Evolutionary conservation across 2,329 filamentous ascomycete species (phyloP).

Genomic region (Beauveria brongniartii): DNA sequence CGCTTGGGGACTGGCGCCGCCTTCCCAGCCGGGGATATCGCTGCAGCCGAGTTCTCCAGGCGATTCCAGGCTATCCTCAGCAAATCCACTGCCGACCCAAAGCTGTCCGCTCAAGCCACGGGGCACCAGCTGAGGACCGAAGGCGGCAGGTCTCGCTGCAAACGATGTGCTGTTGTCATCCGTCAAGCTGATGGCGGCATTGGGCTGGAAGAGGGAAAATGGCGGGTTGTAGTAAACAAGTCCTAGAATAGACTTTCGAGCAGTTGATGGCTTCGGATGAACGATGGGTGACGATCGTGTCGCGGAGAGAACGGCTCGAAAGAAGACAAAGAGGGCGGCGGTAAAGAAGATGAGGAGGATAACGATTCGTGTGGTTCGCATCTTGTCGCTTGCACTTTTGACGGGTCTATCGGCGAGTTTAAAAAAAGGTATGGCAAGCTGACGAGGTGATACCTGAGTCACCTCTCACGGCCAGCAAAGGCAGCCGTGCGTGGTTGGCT

Average conservation of each 20-base stretch:
- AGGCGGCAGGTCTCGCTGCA: conserved; percentile 83
- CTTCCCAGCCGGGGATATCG: conserved; percentile 83
- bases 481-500: background rate
- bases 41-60: conserved; percentile 91
- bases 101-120: conserved; percentile 79
- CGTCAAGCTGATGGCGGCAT: conserved; percentile 90
- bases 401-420: background rate
- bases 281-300: background rate
- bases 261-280: background rate
- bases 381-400: conserved; percentile 24
- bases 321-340: conserved; percentile 47
- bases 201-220: conserved; percentile 86
- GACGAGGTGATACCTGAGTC: conserved; percentile 9
- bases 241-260: conserved; percentile 23
- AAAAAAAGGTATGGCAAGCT: background rate
- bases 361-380: conserved; percentile 47
- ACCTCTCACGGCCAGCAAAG: conserved; percentile 10
- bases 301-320: conserved; percentile 39
- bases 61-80: conserved; percentile 62
- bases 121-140: conserved; percentile 69
- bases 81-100: conserved; percentile 90
- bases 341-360: conserved; percentile 46
- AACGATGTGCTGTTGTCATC: conserved; percentile 99
- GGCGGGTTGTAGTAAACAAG: conserved; percentile 67
- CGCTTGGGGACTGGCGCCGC: conserved; percentile 30